Evolutionary conservation across 2,329 filamentous ascomycete species (phyloP).

Genomic region (Mollisiaceae sp.): DNA sequence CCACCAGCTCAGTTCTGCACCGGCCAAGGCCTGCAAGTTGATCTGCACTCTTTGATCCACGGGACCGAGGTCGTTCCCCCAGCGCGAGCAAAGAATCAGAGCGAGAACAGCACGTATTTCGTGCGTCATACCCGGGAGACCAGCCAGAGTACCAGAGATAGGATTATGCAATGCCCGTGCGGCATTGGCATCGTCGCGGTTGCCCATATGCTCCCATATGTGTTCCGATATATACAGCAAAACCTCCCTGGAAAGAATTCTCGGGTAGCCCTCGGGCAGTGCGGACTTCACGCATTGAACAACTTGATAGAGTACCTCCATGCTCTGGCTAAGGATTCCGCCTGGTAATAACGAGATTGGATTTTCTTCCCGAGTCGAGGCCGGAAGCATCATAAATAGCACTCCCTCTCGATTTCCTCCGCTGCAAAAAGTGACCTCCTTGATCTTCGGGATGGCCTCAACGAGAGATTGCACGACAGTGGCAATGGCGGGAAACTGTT

Average conservation of each 20-base stretch:
- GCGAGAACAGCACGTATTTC: slow-evolving; percentile 72
- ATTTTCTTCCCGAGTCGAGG: slow-evolving; percentile 62
- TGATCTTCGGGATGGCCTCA: slow-evolving; percentile 71
- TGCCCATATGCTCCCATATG: slow-evolving; percentile 58
- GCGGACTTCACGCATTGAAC: slow-evolving; percentile 20
- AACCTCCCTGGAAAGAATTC: slow-evolving; percentile 50
- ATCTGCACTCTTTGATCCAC: slow-evolving; percentile 46
- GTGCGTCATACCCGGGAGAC: slow-evolving; percentile 75
- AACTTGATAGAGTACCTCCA: slow-evolving; percentile 46
- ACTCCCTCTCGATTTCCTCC: slow-evolving; percentile 87
- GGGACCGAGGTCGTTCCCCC: slow-evolving; percentile 65
- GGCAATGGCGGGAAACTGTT: slow-evolving; percentile 83
- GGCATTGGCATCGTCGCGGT: slow-evolving; percentile 59
- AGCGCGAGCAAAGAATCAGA: slow-evolving; percentile 74
- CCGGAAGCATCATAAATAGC: slow-evolving; percentile 72
- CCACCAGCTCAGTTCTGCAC: slow-evolving; percentile 39
- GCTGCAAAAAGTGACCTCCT: slow-evolving; percentile 80
- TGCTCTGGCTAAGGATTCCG: slow-evolving; percentile 25
- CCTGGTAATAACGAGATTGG: slow-evolving; percentile 58
- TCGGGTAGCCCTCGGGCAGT: slow-evolving; percentile 37
- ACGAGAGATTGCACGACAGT: slow-evolving; percentile 79
- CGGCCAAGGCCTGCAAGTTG: slow-evolving; percentile 37
- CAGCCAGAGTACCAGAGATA: slow-evolving; percentile 67
- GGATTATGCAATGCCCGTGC: slow-evolving; percentile 75
- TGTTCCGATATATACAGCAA: slow-evolving; percentile 52